These are phyloP conservation scores for Bocquillonia castaneifolia DNA, from an alignment of 441 rosid genomes.

Conservation along the genomic window DNA sequence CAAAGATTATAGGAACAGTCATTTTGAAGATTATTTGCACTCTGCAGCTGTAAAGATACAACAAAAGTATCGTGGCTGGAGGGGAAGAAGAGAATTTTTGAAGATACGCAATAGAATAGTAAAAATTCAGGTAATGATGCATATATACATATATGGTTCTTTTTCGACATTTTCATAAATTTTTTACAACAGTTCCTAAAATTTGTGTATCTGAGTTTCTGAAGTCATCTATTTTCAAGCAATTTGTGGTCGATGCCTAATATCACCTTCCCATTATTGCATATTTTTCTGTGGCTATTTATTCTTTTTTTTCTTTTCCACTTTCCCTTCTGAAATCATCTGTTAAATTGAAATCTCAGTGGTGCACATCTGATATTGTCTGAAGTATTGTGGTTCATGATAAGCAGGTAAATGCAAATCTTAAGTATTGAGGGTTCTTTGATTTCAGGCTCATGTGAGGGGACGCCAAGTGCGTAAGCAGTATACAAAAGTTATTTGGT, in stretches of 20 bases:
- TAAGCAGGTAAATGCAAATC: neutral
- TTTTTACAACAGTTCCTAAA: neutral
- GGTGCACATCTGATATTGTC: neutral
- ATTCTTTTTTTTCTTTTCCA: neutral
- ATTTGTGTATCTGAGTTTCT: neutral
- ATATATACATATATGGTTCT: neutral
- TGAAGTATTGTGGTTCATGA: neutral
- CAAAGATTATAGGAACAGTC: constrained; percentile 40
- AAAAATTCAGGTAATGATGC: constrained; percentile 61
- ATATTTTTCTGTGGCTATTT: neutral
- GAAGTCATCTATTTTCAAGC: neutral
- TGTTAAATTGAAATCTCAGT: neutral
- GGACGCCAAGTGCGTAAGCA: constrained; percentile 82
- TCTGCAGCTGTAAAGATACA: constrained; percentile 72
- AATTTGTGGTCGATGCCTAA: neutral
- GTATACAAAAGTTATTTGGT: constrained; percentile 68
- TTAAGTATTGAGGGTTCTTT: constrained; percentile 12
- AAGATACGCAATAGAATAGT: constrained; percentile 63
- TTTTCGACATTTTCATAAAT: neutral
- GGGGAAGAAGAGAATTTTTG: constrained; percentile 70
- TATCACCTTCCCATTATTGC: neutral
- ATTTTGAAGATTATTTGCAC: constrained; percentile 62
- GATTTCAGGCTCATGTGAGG: constrained; percentile 75
- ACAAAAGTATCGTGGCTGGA: constrained; percentile 82
- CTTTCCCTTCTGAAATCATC: neutral